A percentile compares a stretch with the other conserved stretches of the same genome.
These are phyloP conservation scores for Pachysandra terminalis DNA, from an alignment of 164 flowering plant genomes.

Conservation along the genomic window DNA sequence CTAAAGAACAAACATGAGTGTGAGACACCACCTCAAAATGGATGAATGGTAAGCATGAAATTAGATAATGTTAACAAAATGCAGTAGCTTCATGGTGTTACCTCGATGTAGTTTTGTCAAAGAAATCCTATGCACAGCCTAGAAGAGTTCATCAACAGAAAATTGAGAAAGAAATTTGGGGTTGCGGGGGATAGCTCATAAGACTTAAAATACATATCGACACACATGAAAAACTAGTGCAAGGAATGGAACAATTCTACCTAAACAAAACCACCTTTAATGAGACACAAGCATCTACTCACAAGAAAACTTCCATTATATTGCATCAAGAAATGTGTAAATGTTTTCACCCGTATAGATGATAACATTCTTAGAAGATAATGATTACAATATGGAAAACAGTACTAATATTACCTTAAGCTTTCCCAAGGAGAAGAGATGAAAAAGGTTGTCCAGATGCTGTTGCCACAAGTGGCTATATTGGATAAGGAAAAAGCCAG, in stretches of 20 bases:
- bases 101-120: too few relatives aligned
- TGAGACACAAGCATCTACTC: neutral
- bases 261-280: neutral
- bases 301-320: neutral
- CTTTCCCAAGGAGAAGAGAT: slow-evolving; percentile 66
- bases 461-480: slow-evolving; percentile 77
- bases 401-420: slow-evolving; percentile 57
- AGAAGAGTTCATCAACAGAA: neutral
- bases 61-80: neutral
- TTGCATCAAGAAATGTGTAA: neutral
- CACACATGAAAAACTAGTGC: neutral
- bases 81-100: neutral
- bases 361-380: too few relatives aligned
- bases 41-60: too few relatives aligned
- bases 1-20: neutral
- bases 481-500: slow-evolving; percentile 87
- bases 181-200: too few relatives aligned
- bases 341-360: neutral
- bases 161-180: neutral
- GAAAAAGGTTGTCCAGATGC: slow-evolving; percentile 64
- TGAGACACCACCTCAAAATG: neutral
- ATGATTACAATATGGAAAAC: neutral
- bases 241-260: neutral
- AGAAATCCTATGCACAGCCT: neutral
- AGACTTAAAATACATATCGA: neutral